Base-by-base conservation (phyloP, 164 flowering plant species). In the Magnolia sinica region DNA sequence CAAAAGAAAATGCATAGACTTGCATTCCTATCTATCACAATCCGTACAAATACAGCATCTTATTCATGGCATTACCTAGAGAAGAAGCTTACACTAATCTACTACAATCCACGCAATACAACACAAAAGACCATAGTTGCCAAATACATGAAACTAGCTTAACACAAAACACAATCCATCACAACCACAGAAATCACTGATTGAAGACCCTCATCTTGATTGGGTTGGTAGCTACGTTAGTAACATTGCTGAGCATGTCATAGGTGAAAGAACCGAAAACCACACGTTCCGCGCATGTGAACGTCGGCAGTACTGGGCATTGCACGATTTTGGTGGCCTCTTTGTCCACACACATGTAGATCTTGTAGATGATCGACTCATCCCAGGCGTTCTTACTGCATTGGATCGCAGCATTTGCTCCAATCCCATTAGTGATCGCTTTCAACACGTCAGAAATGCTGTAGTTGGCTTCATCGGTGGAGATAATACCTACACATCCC, bases 271-370 rank as follows among this genome's bases (percentile, higher is more conserved):
- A 66, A 61, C 72, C 68, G 68, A 73, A 77, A 24, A 77, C 65
- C 66, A 68, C 65, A 18, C 73, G 67, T 6, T 64, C 29, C 22
- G 59, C 79, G 50, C 80, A 78, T 16, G 76, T 65, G 67, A 10
- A 29, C 19, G 10, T 23, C 8, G 72, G 67, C 37, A 68, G 19
- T n/a, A 67, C 72, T 23, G 79, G 79, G 73, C 79, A 77, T 10
- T 61, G 67, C 2, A 77, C 51, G 68, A 73, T 29, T 29, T 64
- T 37, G 16, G 37, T 67, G 4, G 74, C 74, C 8, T 76, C 74
- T 45, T 71, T 76, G 74, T 76, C 50, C 49, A 71, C 69, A n/a
- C 79, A 78, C 73, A 78, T 3, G 55, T 73, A 73, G 11, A 78
- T 69, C 64, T 78, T 50, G 64, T 67, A 73, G 29, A 78, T 52